These are phyloP conservation scores for Pseudodiploospora longispora DNA, from an alignment of 2,329 filamentous ascomycete species.

Conservation along the genomic window DNA sequence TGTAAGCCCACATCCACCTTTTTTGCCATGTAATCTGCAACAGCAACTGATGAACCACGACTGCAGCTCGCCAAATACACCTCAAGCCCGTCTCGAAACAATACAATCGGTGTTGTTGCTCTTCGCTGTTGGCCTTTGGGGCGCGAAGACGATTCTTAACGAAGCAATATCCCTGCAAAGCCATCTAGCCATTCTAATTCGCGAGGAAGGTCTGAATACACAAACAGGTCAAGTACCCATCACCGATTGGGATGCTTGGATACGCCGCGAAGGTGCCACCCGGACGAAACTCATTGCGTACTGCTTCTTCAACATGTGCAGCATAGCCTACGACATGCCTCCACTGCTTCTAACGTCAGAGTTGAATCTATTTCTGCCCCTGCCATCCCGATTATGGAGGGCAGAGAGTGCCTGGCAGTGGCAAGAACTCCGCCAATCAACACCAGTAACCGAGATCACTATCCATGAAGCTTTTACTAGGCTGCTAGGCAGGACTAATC, in stretches of 20 bases:
- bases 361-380: slow-evolving; percentile 46
- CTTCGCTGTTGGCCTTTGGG: slow-evolving; percentile 54
- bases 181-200: slow-evolving; percentile 47
- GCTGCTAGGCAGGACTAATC: slow-evolving; percentile 43
- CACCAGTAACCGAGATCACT: slow-evolving; percentile 41
- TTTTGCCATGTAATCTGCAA: background rate
- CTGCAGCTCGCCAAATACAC: slow-evolving; percentile 48
- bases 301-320: slow-evolving; percentile 56
- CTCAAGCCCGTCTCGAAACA: slow-evolving; percentile 53
- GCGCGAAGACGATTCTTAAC: slow-evolving; percentile 50
- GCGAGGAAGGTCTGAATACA: slow-evolving; percentile 47
- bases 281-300: slow-evolving; percentile 54
- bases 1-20: slow-evolving; percentile 34
- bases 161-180: slow-evolving; percentile 54
- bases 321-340: slow-evolving; percentile 53
- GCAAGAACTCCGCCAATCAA: slow-evolving; percentile 48
- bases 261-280: slow-evolving; percentile 47
- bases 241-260: slow-evolving; percentile 52
- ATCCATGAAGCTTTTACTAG: slow-evolving; percentile 50
- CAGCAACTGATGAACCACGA: background rate
- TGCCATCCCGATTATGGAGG: slow-evolving; percentile 48
- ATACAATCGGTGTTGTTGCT: slow-evolving; percentile 56
- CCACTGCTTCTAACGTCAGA: slow-evolving; percentile 51
- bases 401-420: slow-evolving; percentile 52
- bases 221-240: slow-evolving; percentile 37